These are phyloP conservation scores for Xylariaceae sp. DNA, from an alignment of 2,329 filamentous ascomycete species.

Conservation along the genomic window DNA sequence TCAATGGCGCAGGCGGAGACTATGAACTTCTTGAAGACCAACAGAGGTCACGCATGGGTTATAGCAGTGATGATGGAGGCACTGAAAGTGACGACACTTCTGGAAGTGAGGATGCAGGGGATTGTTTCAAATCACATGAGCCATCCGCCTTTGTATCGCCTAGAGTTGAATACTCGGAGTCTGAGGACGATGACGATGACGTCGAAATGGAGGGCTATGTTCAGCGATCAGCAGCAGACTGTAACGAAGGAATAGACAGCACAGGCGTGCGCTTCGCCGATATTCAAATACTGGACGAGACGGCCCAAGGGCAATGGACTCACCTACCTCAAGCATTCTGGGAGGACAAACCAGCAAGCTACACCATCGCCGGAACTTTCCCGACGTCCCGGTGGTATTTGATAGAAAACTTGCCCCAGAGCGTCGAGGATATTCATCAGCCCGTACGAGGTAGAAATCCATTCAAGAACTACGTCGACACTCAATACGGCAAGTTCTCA, in stretches of 20 bases:
- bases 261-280: constrained; percentile 2
- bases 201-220: no score
- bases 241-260: not conserved
- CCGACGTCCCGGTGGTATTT: constrained; percentile 12
- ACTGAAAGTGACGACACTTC: not conserved
- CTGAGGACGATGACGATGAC: not conserved
- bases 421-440: constrained; percentile 18
- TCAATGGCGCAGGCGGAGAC: no score
- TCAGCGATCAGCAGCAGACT: constrained; percentile 3
- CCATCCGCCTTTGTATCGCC: no score
- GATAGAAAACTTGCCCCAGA: constrained; percentile 19
- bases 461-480: constrained; percentile 15
- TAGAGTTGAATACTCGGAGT: not conserved
- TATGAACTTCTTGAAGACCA: no score
- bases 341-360: constrained; percentile 8
- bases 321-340: constrained; percentile 8
- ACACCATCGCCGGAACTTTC: constrained; percentile 8
- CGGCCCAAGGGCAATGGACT: constrained; percentile 10
- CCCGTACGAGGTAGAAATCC: constrained; percentile 9
- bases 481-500: constrained; percentile 21
- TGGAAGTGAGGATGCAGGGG: constrained; percentile 5
- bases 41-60: no score
- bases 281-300: constrained; percentile 5
- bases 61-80: no score
- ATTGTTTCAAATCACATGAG: not conserved